Evolutionary conservation across 345 rosid species (phyloP).

Genomic region (Heritiera fomes): DNA sequence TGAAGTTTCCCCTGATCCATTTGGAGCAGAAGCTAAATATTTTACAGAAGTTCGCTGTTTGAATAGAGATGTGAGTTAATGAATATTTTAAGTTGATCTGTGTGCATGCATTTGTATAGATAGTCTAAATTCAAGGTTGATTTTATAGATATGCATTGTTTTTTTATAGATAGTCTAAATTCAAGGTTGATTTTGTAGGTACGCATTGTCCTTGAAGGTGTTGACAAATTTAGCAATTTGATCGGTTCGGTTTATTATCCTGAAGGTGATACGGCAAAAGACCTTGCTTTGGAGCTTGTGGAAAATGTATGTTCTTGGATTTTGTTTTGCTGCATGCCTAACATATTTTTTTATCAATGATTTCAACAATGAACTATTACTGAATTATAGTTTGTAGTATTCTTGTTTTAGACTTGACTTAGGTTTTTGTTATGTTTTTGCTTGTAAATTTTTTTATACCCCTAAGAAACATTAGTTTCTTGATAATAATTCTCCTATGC

Average conservation of each 20-base stretch:
- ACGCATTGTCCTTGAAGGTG: constrained; percentile 96
- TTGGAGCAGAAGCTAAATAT: constrained; percentile 81
- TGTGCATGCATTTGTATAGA: constrained; percentile 14
- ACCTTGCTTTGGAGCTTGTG: constrained; percentile 88
- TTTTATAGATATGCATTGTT: constrained; percentile 84
- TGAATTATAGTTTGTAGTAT: not conserved
- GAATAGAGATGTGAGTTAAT: constrained; percentile 72
- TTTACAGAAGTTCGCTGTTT: constrained; percentile 88
- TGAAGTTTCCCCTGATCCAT: constrained; percentile 86
- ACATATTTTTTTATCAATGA: not conserved
- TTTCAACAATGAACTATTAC: not conserved
- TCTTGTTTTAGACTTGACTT: not conserved
- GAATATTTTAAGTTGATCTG: constrained; percentile 14
- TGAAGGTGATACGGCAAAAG: constrained; percentile 85
- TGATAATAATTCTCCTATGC: not conserved
- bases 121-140: constrained; percentile 28
- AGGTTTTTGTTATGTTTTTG: not conserved
- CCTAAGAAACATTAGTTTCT: not conserved
- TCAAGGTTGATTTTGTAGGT: constrained; percentile 55
- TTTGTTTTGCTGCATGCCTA: constrained; percentile 10
- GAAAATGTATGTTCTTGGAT: constrained; percentile 62
- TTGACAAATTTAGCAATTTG: constrained; percentile 88
- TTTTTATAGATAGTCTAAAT: constrained; percentile 42
- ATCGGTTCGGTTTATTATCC: constrained; percentile 92
- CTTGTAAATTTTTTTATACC: not conserved